phyloP scores from a whole-genome alignment of 73 alveolate species.

The Tetrahymena elliotti region DNA sequence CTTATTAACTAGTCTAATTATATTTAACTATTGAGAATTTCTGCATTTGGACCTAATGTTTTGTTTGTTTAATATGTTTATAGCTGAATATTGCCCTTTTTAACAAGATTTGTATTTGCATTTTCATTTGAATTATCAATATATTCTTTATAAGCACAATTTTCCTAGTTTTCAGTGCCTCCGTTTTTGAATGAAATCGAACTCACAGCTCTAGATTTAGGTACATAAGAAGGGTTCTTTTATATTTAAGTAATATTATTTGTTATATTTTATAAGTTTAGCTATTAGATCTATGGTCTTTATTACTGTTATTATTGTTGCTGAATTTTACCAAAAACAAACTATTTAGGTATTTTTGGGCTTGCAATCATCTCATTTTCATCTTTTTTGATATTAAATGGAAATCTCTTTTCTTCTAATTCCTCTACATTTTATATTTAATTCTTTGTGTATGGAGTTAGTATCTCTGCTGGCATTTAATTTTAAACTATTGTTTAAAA shows the following conservation, averaged over 20 bases:
- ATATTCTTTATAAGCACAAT: not conserved
- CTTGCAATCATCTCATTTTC: not conserved
- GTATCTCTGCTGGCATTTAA: not conserved
- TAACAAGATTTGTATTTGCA: not conserved
- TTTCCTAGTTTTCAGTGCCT: not conserved
- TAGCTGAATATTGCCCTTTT: not conserved
- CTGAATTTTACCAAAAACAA: not conserved
- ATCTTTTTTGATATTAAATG: not conserved
- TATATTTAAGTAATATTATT: not conserved
- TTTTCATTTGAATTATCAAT: not conserved
- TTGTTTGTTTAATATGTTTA: not conserved
- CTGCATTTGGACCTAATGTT: not conserved
- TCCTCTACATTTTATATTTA: not conserved
- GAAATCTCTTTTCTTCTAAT: not conserved
- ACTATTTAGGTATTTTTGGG: not conserved
- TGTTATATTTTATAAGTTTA: not conserved
- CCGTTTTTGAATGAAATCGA: not conserved
- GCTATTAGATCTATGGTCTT: not conserved
- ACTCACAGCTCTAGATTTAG: not conserved
- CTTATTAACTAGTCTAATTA: not conserved
- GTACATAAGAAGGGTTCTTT: not conserved
- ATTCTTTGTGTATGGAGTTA: not conserved
- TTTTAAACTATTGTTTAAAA: not conserved
- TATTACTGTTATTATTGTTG: not conserved
- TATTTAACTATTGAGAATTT: not conserved